Evolutionary conservation across 257 asterid species (phyloP).

Genomic region (Henckelia pumila): DNA sequence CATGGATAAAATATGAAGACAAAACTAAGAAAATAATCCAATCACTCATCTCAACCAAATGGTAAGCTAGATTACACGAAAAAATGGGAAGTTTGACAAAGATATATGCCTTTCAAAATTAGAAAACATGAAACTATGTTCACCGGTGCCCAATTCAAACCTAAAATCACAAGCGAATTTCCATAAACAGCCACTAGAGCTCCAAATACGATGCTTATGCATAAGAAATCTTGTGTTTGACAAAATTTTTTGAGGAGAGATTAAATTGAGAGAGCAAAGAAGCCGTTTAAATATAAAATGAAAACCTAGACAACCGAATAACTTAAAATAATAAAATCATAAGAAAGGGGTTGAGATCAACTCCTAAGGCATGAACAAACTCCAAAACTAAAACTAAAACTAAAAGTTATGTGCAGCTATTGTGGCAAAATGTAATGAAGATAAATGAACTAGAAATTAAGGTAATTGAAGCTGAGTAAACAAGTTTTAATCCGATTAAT

Average conservation of each 20-base stretch:
- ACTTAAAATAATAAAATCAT: too few species aligned
- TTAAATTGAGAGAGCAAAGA: too few species aligned
- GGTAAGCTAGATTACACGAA: background rate
- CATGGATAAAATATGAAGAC: slow-evolving; percentile 14
- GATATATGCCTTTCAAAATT: background rate
- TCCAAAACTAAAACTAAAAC: background rate
- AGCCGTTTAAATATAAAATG: too few species aligned
- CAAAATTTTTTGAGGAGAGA: too few species aligned
- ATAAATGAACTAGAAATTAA: too few species aligned
- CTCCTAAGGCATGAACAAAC: background rate
- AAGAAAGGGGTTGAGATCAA: background rate
- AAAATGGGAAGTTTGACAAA: background rate
- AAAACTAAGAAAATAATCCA: slow-evolving; percentile 7
- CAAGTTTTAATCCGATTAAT: too few species aligned
- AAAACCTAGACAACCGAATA: background rate
- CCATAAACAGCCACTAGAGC: background rate
- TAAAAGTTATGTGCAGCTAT: background rate
- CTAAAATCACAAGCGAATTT: background rate
- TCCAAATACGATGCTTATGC: background rate
- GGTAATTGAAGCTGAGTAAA: too few species aligned
- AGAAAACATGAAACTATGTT: background rate
- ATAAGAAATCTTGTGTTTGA: background rate
- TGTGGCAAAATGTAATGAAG: background rate
- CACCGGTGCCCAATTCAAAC: background rate
- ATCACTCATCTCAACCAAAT: slow-evolving; percentile 14